Evolutionary conservation across 2,329 filamentous ascomycete genomes (phyloP).

Genomic region (Ampelomyces quisqualis): DNA sequence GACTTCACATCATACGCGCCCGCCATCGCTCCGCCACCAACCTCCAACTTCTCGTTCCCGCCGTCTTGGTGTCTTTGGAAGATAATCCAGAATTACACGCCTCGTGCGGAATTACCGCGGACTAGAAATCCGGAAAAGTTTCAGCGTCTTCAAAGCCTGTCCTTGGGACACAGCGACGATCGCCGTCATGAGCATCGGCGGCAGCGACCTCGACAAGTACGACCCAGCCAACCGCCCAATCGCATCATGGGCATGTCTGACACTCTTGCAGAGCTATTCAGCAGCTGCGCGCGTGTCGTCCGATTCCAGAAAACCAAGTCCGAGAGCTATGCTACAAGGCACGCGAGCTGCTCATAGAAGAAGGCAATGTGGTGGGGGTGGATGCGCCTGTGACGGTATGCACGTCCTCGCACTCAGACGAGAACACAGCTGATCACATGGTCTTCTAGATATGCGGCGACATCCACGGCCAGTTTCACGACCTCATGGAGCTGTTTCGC

Average conservation of each 20-base stretch:
- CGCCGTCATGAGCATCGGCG: conserved; percentile 48
- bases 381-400: conserved; percentile 88
- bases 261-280: conserved; percentile 72
- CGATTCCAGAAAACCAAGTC: conserved; percentile 93
- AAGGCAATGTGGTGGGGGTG: conserved; percentile 95
- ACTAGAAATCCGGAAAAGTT: too few species aligned
- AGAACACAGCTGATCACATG: conserved; percentile 6
- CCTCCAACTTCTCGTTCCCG: neutral
- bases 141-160: conserved; percentile 2
- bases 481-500: conserved; percentile 93
- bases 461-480: conserved; percentile 95
- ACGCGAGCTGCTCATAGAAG: conserved; percentile 91
- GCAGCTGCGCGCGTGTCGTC: conserved; percentile 90
- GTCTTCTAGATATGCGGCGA: conserved; percentile 66
- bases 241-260: conserved; percentile 12
- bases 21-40: conserved; percentile 2
- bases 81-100: too few species aligned
- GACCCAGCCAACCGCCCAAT: conserved; percentile 26
- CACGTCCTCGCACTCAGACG: too few species aligned
- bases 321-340: conserved; percentile 97
- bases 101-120: too few species aligned
- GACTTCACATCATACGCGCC: too few species aligned
- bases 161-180: conserved; percentile 17
- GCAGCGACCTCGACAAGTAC: conserved; percentile 94
- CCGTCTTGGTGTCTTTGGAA: conserved; percentile 2